Evolutionary conservation across 768 basidiomycete genomes (phyloP).

Genomic region (Pisolithus tinctorius): DNA sequence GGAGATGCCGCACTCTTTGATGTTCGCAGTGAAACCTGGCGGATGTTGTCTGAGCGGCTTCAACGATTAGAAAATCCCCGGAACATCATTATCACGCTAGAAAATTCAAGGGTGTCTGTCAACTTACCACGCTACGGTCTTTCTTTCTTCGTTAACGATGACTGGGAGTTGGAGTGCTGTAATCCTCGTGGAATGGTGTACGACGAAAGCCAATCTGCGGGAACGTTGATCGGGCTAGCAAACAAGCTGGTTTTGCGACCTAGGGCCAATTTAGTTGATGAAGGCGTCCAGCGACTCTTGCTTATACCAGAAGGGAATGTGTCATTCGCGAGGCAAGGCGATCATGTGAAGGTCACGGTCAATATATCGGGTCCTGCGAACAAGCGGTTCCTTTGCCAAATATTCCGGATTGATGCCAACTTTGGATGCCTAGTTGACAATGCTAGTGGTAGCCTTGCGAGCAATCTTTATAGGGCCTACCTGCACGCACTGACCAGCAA

Average conservation of each 20-base stretch:
- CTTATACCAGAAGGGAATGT: constrained; percentile 6
- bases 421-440: constrained; percentile 21
- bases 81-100: constrained; percentile 12
- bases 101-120: constrained; percentile 13
- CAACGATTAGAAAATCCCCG: constrained; percentile 7
- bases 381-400: constrained; percentile 7
- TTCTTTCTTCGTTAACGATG: constrained; percentile 28
- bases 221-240: constrained; percentile 35
- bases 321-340: neutral
- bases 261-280: constrained; percentile 1
- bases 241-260: constrained; percentile 31
- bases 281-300: constrained; percentile 1
- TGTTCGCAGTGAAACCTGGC: constrained; percentile 11
- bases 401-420: constrained; percentile 19
- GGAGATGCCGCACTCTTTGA: constrained; percentile 9
- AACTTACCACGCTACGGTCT: constrained; percentile 31
- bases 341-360: neutral
- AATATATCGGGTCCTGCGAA: neutral
- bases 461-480: constrained; percentile 28
- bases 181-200: constrained; percentile 35
- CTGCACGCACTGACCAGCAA: constrained; percentile 37
- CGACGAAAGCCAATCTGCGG: constrained; percentile 30
- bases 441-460: constrained; percentile 7
- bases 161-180: constrained; percentile 27
- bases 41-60: constrained; percentile 12